Evolutionary conservation across 2,329 filamentous ascomycete genomes (phyloP), one percentile per base, ranked within the genome.

Genomic region (Amesomyces nigricolor): DNA sequence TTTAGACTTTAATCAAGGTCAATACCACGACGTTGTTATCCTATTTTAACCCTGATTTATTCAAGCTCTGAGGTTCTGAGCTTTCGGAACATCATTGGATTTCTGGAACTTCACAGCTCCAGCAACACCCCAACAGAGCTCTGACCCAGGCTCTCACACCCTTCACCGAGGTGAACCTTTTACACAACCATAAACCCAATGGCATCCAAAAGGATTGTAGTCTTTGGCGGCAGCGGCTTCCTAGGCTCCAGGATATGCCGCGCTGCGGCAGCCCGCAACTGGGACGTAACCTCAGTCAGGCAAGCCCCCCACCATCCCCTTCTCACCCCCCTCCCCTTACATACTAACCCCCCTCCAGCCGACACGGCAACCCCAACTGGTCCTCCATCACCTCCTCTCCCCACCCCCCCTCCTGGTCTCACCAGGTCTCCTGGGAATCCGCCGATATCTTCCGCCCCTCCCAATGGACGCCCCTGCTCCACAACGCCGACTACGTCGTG

Each of bases 171-270:
- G 38, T 22, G 38, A 48, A 16, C 2, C 19, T 10, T 14, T 42
- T 17, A 19, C n/a, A 35, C 22, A 37, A 66, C 73, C 68, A 71
- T 4, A 17, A 13, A 22, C 66, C 73, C 68, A 71, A 81, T 83
- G 72, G 73, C 78, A 61, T 76, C 83, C 55, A 96, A 91, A 74
- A 87, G 84, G 72, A 78, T 99, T 43, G 85, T 97, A 42, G 91
- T 99, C 53, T 95, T 89, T 63, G 94, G 94, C 63, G 92, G 92
- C 57, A 96, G 89, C 71, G 92, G 94, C 35, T 99, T 97, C 69
- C 74, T 99, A 26, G 90, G 90, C 72, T 80, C 78, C 22, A 82
- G 92, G 54, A 96, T 99, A 74, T 97, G 94, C 77, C 94, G 90
- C 76, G 86, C 88, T 52, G 94, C 90, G 44, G 85, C 90, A 49